Percentiles rank a stretch among this genome's conserved stretches.
These are phyloP conservation scores for Thielaviopsis punctulata DNA, from an alignment of 2,329 filamentous ascomycete genomes.

Conservation along the genomic window DNA sequence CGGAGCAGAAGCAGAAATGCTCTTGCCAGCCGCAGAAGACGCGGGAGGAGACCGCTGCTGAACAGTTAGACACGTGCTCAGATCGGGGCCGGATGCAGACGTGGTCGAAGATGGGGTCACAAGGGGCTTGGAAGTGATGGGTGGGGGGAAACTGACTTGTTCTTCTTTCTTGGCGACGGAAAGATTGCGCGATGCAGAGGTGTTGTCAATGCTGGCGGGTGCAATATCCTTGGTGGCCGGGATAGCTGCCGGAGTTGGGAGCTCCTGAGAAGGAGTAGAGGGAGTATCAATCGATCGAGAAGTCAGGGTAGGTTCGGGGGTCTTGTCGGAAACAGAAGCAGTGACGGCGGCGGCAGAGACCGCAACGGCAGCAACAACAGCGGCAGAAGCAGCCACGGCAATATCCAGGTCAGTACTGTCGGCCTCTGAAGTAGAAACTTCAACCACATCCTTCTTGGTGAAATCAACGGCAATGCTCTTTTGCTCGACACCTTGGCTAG, in stretches of 20 bases:
- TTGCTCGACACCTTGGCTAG: neutral
- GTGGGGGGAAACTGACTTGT: constrained; percentile 7
- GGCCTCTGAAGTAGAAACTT: neutral
- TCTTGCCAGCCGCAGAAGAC: neutral
- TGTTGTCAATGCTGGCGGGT: neutral
- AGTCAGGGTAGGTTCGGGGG: neutral
- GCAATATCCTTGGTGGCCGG: neutral
- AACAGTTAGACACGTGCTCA: constrained; percentile 8
- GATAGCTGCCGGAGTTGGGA: neutral
- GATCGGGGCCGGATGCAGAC: neutral
- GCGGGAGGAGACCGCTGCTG: constrained; percentile 5
- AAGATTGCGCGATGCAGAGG: constrained; percentile 1
- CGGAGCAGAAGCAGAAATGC: constrained; percentile 1
- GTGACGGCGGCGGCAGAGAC: neutral
- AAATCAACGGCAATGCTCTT: neutral
- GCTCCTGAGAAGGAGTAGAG: neutral
- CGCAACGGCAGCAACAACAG: neutral
- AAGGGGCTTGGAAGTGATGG: neutral
- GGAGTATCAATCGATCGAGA: neutral
- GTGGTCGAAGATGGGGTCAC: neutral
- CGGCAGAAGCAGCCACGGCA: neutral
- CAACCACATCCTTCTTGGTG: neutral
- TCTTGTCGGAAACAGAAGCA: neutral
- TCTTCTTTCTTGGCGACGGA: constrained; percentile 7
- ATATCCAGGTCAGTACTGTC: neutral